A percentile compares a stretch with the other conserved stretches of the same genome.
phyloP scores from a whole-genome alignment of 495 filamentous ascomycete species.

The Penicillium malachiteum region DNA sequence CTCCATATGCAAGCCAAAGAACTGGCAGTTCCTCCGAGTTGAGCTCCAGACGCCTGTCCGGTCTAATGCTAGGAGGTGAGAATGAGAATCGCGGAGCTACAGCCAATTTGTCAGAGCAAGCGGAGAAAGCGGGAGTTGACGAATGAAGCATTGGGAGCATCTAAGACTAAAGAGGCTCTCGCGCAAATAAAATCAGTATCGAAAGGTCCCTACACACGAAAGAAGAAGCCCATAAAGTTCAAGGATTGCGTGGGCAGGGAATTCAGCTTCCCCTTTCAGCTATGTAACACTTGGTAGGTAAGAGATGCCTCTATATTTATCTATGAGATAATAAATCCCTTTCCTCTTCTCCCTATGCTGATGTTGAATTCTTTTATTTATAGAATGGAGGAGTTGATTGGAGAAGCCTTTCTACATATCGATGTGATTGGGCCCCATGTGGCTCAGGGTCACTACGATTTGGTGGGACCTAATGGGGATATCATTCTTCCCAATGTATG shows the following conservation, averaged over 20 bases:
- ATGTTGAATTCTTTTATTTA: slow-evolving; percentile 23
- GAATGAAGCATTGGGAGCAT: too few relatives aligned
- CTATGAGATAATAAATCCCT: too few relatives aligned
- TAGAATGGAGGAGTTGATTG: slow-evolving; percentile 85
- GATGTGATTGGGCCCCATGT: slow-evolving; percentile 81
- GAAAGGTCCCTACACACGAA: slow-evolving; percentile 8
- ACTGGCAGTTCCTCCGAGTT: slow-evolving; percentile 30
- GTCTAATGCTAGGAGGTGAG: slow-evolving; percentile 14
- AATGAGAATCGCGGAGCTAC: slow-evolving; percentile 13
- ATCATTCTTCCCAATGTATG: slow-evolving; percentile 86
- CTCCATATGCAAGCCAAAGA: slow-evolving; percentile 34
- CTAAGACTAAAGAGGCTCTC: too few relatives aligned
- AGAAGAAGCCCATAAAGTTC: slow-evolving; percentile 71
- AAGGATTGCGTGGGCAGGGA: slow-evolving; percentile 84
- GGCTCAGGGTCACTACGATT: slow-evolving; percentile 79
- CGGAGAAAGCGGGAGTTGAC: too few relatives aligned
- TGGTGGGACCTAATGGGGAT: slow-evolving; percentile 78
- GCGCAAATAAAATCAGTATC: too few relatives aligned
- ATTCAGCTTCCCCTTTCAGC: slow-evolving; percentile 79
- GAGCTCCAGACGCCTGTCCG: slow-evolving; percentile 21
- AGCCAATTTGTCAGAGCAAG: too few relatives aligned
- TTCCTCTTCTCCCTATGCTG: not conserved
- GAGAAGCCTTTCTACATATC: slow-evolving; percentile 83
- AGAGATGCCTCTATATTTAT: slow-evolving; percentile 20
- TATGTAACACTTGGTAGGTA: slow-evolving; percentile 81